Evolutionary conservation across 768 basidiomycete species (phyloP), one percentile per base, ranked within the genome.

Genomic region (Phlebiopsis gigantea): DNA sequence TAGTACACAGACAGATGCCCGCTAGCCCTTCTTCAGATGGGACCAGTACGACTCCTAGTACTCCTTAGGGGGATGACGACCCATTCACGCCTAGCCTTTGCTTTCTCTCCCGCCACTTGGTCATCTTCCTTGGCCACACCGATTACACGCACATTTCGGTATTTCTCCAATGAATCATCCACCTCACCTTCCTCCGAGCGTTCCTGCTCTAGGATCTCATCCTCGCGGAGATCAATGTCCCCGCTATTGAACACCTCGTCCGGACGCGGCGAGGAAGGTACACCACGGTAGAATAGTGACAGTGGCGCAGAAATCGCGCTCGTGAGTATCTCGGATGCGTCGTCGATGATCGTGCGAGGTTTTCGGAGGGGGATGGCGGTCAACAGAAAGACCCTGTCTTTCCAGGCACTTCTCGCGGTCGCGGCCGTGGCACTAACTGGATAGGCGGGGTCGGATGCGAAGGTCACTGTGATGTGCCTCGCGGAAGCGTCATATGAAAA

Each of bases 131-230:
- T 73, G 28, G 76, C 64, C 53, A 67, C 47, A 10, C 75, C 71
- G 34, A 87, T 64, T 52, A 87, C 76, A 54, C 81, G 74, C 21
- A 89, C 79, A 43, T 73, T 72, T 61, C 90, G 75, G 14, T 74
- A 71, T 41, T 66, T 65, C 44, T 87, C 85, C 4, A 73, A 73
- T 14, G 87, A 84, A 65, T 93, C 85, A 64, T 93, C 90, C 14
- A 84, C 80, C 67, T 90, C 89, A 2, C 79, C 84, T 56, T 90
- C 90, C 68, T 88, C 88, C 5, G 82, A 83, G 22, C 85, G 77
- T 51, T 93, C 90, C 61, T 85, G 83, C 57, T 93, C 90, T 53
- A 90, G 66, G 17, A 91, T 77, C 61, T 93, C 90, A 56, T 90
- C 82, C 64, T 92, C 90, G 44, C 77, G 71, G 59, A 93, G 65